phyloP scores from a whole-genome alignment of 2,329 filamentous ascomycete genomes.

The Clonostachys chloroleuca region DNA sequence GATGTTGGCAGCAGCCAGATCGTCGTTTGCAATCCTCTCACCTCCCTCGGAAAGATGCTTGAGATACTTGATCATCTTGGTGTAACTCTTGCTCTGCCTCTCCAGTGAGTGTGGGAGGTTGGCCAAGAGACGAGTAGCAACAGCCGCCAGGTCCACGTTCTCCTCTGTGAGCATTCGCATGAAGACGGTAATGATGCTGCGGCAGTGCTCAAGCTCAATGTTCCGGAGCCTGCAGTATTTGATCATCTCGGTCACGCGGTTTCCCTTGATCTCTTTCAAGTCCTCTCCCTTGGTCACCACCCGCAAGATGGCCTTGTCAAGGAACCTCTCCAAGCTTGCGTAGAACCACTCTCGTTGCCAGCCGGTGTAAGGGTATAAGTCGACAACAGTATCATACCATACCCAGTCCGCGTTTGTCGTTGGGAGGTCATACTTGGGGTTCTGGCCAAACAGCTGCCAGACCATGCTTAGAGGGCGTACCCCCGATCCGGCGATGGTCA shows the following conservation, averaged over 20 bases:
- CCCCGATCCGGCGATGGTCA: conserved; percentile 9
- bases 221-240: conserved; percentile 8
- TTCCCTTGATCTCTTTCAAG: conserved; percentile 2
- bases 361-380: conserved; percentile 9
- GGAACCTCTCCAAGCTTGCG: conserved; percentile 6
- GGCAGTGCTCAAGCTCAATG: conserved; percentile 9
- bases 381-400: conserved; percentile 9
- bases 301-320: conserved; percentile 8
- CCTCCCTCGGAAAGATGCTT: conserved; percentile 6
- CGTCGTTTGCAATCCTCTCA: conserved; percentile 1
- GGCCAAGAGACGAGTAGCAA: conserved; percentile 5
- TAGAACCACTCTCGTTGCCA: conserved; percentile 7
- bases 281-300: conserved; percentile 9
- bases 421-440: conserved; percentile 6
- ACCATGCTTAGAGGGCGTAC: conserved; percentile 10
- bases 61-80: conserved; percentile 6
- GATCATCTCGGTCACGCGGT: conserved; percentile 5
- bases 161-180: conserved; percentile 6
- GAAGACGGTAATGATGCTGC: conserved; percentile 9
- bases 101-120: conserved; percentile 3
- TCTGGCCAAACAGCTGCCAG: conserved; percentile 8
- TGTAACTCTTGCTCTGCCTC: conserved; percentile 6
- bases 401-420: conserved; percentile 5
- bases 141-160: background rate
- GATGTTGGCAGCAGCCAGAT: conserved; percentile 5